phyloP scores from a whole-genome alignment of 2,329 filamentous ascomycete genomes.

The Trichoderma arundinaceum region DNA sequence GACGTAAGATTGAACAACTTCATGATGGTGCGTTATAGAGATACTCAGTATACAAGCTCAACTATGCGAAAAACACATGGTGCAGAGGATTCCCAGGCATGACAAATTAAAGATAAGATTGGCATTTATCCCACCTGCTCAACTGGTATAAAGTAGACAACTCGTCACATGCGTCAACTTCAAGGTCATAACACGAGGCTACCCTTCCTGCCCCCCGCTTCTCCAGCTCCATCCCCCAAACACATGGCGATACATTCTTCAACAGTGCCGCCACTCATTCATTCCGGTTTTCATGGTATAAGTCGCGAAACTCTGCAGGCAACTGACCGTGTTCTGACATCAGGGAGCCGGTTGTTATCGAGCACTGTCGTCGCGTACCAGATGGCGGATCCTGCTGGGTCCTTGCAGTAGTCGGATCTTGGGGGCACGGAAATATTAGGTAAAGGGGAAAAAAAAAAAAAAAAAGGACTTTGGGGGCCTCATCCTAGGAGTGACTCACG shows the following conservation, averaged over 20 bases:
- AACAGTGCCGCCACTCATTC: background rate
- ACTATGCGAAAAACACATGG: background rate
- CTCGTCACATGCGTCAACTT: background rate
- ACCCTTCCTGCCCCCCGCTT: background rate
- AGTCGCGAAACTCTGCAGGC: background rate
- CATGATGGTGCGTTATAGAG: no score
- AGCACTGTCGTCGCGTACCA: conserved; percentile 10
- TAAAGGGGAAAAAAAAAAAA: no score
- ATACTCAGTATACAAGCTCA: no score
- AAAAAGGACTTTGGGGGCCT: no score
- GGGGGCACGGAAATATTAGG: background rate
- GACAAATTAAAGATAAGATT: background rate
- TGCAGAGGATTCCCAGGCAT: background rate
- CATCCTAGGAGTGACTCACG: background rate
- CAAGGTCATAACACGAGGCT: background rate
- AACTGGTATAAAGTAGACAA: background rate
- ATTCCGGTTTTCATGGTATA: background rate
- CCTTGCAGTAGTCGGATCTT: conserved; percentile 7
- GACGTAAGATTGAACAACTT: no score
- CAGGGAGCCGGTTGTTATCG: background rate
- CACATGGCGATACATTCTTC: background rate
- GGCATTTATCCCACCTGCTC: background rate
- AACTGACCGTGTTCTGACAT: conserved; percentile 1
- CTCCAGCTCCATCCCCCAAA: background rate
- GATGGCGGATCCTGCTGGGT: conserved; percentile 9